A percentile compares a stretch with the other conserved stretches of the same genome.
These are phyloP conservation scores for Crithidia bombi DNA, from an alignment of 208 protist genomes.

Conservation along the genomic window DNA sequence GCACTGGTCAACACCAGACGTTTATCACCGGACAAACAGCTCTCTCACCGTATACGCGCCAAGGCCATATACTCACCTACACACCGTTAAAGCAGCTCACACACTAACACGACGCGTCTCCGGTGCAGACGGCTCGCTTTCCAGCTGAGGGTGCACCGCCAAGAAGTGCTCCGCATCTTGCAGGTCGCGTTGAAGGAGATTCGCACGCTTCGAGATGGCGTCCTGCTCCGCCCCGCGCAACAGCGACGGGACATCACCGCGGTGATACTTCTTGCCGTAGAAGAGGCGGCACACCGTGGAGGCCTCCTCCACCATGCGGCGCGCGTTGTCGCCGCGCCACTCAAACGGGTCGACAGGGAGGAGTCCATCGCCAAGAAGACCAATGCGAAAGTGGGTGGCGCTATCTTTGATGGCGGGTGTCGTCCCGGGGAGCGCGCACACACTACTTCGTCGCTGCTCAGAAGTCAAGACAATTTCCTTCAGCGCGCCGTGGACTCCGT, in stretches of 20 bases:
- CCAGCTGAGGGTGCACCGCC: conserved; percentile 44
- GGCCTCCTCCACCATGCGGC: conserved; percentile 73
- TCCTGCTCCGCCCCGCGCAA: conserved; percentile 76
- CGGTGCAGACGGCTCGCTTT: conserved; percentile 30
- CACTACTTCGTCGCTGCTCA: conserved; percentile 31
- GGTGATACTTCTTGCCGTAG: conserved; percentile 88
- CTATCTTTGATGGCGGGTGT: conserved; percentile 72
- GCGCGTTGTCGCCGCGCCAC: conserved; percentile 79
- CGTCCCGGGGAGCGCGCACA: conserved; percentile 60
- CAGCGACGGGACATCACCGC: conserved; percentile 65
- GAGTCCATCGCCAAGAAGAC: conserved; percentile 72
- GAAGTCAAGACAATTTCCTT: conserved; percentile 29
- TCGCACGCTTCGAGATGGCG: conserved; percentile 66
- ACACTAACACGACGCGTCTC: conserved; percentile 13
- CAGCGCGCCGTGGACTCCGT: conserved; percentile 27
- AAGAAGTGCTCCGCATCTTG: conserved; percentile 81
- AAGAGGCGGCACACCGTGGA: conserved; percentile 68
- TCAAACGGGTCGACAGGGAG: conserved; percentile 87
- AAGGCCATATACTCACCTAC: too few relatives aligned
- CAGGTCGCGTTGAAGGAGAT: conserved; percentile 67
- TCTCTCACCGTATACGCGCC: too few relatives aligned
- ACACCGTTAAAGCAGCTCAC: background rate
- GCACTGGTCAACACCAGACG: too few relatives aligned
- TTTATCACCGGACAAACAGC: too few relatives aligned
- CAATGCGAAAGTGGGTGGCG: conserved; percentile 43